Conservation (phyloP, 1,284 basidiomycete genomes). For the Puccinia polysora region DNA sequence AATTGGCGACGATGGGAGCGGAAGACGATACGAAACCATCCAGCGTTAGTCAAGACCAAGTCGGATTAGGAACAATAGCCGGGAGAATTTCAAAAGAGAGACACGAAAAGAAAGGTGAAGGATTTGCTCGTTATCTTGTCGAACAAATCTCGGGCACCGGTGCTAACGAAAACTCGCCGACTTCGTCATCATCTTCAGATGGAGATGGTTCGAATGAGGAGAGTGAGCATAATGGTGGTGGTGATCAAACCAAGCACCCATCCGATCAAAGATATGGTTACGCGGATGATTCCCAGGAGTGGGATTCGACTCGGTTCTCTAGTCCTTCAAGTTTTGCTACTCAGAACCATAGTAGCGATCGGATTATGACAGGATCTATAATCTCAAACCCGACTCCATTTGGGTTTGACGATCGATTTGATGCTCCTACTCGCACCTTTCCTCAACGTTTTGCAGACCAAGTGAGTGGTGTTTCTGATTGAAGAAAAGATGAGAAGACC, state of each 20-base stretch:
- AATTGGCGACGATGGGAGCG: constrained; percentile 50
- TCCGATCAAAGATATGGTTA: constrained; percentile 11
- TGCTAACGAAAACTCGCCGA: constrained; percentile 46
- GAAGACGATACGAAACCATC: constrained; percentile 54
- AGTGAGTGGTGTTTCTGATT: not conserved
- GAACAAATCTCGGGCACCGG: constrained; percentile 62
- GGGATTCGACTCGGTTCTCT: not conserved
- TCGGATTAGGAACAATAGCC: constrained; percentile 60
- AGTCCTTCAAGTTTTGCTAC: not conserved
- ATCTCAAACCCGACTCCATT: constrained; percentile 45
- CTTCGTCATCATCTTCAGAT: constrained; percentile 46
- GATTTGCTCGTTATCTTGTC: constrained; percentile 71
- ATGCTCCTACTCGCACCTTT: constrained; percentile 36
- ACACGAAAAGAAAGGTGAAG: constrained; percentile 28
- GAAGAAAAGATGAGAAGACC: not conserved
- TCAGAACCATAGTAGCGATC: not conserved
- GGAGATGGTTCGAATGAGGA: constrained; percentile 49
- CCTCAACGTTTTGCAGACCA: constrained; percentile 18
- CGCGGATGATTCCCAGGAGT: constrained; percentile 36
- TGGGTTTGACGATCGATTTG: constrained; percentile 50
- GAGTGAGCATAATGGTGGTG: too few species aligned
- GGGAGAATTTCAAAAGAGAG: constrained; percentile 54
- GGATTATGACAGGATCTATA: constrained; percentile 11
- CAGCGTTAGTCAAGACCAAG: constrained; percentile 60
- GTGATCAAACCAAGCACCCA: too few species aligned